Conservation (phyloP, 257 asterid species). For the Datura wrightii region DNA sequence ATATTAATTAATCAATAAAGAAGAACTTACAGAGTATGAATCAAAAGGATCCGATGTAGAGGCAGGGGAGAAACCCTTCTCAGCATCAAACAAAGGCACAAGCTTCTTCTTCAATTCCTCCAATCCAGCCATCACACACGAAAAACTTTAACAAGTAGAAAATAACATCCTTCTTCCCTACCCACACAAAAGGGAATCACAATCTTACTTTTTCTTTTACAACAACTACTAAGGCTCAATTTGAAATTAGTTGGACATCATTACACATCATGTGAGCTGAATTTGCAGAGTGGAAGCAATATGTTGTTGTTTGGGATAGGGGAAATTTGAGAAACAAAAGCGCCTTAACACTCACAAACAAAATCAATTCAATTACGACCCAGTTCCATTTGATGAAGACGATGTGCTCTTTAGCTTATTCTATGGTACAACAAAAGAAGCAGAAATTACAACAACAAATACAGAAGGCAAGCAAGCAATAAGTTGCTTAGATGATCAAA, state of each 20-base stretch:
- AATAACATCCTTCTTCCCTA: constrained; percentile 7
- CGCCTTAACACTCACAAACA: not conserved
- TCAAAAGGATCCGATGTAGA: constrained; percentile 82
- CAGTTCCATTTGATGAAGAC: not conserved
- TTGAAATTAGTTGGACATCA: not conserved
- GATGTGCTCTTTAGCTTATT: not conserved
- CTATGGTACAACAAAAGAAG: not conserved
- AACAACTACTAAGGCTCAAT: not conserved
- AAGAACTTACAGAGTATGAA: constrained; percentile 64
- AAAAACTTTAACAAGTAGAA: not conserved
- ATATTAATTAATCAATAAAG: not conserved
- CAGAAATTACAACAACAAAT: not conserved
- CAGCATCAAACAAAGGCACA: constrained; percentile 93
- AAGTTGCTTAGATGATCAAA: not conserved
- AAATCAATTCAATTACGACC: not conserved
- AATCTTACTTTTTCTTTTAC: not conserved
- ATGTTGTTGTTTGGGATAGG: not conserved
- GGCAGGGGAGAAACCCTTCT: constrained; percentile 85
- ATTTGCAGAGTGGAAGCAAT: not conserved
- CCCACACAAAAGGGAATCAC: not conserved
- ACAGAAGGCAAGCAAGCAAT: not conserved
- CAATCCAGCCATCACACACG: constrained; percentile 70
- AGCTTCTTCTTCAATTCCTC: constrained; percentile 94
- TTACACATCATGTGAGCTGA: not conserved
- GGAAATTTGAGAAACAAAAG: not conserved